Percentiles rank a stretch among this genome's conserved stretches.
Evolutionary conservation across 192 early-diverging fungal species (phyloP).

Genomic region (Haplosporangium gracile): DNA sequence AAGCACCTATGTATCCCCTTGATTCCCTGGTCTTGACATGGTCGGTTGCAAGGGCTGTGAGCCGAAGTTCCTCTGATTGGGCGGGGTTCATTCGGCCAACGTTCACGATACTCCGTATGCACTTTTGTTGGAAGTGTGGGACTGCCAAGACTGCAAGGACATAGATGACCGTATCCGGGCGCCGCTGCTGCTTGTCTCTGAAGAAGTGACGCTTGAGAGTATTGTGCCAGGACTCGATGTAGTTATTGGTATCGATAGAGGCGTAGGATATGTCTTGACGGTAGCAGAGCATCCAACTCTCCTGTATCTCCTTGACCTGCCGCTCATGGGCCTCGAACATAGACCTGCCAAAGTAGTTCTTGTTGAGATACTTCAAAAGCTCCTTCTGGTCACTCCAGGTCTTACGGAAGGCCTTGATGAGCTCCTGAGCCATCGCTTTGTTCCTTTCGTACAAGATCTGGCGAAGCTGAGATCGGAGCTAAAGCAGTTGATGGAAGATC

Average conservation of each 20-base stretch:
- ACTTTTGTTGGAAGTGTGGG: slow-evolving; percentile 20
- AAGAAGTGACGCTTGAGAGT: no score
- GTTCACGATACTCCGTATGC: neutral
- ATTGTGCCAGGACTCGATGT: no score
- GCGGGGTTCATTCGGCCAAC: slow-evolving; percentile 11
- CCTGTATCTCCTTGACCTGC: no score
- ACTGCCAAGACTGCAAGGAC: slow-evolving; percentile 13
- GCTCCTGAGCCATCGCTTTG: neutral
- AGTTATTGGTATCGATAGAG: no score
- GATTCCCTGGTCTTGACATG: slow-evolving; percentile 3
- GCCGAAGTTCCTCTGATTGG: neutral
- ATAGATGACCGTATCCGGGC: slow-evolving; percentile 17
- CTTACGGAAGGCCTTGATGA: neutral
- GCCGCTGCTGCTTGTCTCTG: slow-evolving; percentile 18
- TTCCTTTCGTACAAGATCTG: neutral
- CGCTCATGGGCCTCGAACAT: no score
- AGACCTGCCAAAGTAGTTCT: no score
- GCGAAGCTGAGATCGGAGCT: neutral
- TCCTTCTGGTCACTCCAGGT: neutral
- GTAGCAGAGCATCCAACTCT: no score
- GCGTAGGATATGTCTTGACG: no score
- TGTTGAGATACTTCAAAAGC: slow-evolving; percentile 1
- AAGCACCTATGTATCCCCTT: neutral
- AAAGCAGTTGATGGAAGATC: neutral
- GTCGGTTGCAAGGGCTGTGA: neutral